Conservation (phyloP, 495 filamentous ascomycete genomes). For the Copromyces sp. region DNA sequence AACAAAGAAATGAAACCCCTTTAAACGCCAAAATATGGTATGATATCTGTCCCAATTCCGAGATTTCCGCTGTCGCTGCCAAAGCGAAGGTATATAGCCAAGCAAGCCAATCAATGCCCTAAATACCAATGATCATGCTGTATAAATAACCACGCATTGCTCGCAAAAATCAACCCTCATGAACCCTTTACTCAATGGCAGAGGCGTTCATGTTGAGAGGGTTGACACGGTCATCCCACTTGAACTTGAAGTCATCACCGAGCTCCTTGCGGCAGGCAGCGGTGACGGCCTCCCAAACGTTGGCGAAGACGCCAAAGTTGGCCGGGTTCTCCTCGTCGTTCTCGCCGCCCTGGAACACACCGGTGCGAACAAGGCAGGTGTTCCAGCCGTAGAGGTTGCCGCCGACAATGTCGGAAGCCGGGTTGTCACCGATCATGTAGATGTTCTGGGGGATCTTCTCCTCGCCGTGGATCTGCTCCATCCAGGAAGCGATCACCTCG, state of each 20-base stretch:
- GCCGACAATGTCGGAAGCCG: conserved; percentile 66
- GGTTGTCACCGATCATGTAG: conserved; percentile 80
- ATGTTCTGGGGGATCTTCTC: conserved; percentile 59
- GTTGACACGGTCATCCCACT: conserved; percentile 45
- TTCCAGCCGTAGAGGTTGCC: conserved; percentile 81
- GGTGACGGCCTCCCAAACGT: conserved; percentile 84
- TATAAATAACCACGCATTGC: neutral
- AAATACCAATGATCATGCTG: neutral
- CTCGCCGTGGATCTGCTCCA: conserved; percentile 66
- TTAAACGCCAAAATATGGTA: neutral
- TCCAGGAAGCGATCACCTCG: conserved; percentile 64
- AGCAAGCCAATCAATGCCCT: conserved; percentile 1
- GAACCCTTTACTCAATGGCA: conserved; percentile 39
- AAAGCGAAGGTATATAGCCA: neutral
- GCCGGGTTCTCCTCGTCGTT: conserved; percentile 93
- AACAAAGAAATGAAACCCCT: neutral
- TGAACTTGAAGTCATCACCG: conserved; percentile 46
- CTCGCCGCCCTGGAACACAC: conserved; percentile 48
- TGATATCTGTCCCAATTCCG: neutral
- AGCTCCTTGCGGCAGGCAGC: conserved; percentile 85
- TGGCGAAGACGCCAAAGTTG: conserved; percentile 75
- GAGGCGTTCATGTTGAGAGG: conserved; percentile 46
- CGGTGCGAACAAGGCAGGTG: conserved; percentile 65
- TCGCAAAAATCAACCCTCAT: neutral
- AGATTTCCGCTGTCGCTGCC: neutral